Base-by-base conservation (phyloP, 352 stramenopile species). In the Phytophthora sp. region DNA sequence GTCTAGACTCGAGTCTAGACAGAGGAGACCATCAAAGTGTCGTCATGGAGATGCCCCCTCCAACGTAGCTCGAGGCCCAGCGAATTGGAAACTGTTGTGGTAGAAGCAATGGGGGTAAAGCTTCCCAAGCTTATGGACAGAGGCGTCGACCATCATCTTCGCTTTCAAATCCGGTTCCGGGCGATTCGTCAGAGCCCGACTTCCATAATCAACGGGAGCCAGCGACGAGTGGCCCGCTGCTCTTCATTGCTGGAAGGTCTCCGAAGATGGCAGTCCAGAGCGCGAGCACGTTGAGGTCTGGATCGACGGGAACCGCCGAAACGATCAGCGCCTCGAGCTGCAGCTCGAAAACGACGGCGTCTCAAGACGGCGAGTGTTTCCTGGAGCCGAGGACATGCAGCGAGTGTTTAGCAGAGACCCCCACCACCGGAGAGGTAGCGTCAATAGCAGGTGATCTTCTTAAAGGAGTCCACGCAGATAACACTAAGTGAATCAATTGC, bases 381-480 rank as follows among this genome's bases (percentile, higher is more conserved):
- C 32, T 76, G 1, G 31, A 66, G 37, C 62, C 73, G 24, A 66
- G 69, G 21, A 77, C 62, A 18, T 82, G 73, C 34, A 52, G 42
- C 24, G 73, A 82, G 31, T 82, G 73, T 54, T 43, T 82, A 23
- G 61, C 69, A 27, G 49, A 51, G 35, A 43, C 39, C 43, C 66
- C 67, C 4, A 68, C 65, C 20, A 75, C 57, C n/a, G 50, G 66
- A 46, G 56, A 79, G 44, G 73, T 82, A 54, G 3, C 27, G 4
- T 21, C 21, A 27, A 38, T n/a, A n/a, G n/a, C n/a, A n/a, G n/a
- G n/a, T 42, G 26, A 20, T 30, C 17, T 9, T 10, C n/a, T n/a
- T n/a, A n/a, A n/a, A n/a, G n/a, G n/a, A n/a, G n/a, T n/a, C n/a
- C n/a, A n/a, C n/a, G n/a, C n/a, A n/a, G 23, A 23, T 50, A 11